Evolutionary conservation across 2,329 filamentous ascomycete species (phyloP), one percentile per base, ranked within the genome.

Genomic region (Bipolaris cookei): DNA sequence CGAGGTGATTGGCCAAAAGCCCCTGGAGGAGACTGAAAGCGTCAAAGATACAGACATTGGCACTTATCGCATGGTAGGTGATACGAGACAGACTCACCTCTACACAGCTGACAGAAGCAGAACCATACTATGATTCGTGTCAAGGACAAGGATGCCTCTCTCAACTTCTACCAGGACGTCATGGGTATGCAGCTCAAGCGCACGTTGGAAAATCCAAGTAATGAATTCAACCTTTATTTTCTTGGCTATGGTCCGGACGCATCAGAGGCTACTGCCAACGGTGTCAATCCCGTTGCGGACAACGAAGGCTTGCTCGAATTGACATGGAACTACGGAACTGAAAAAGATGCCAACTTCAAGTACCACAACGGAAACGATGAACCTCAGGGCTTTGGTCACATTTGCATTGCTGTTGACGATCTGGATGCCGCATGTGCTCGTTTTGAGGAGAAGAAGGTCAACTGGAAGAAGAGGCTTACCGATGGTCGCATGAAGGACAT

Each of bases 51-150:
- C 93, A 0, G 90, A 97, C 67, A 78, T 87, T 0, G 75, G 77
- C 16, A 90, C 86, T 30, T 98, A 98, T 77, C 87, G 90, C 30
- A 80, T 88, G 84, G 84, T 78, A 51, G 18, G 55, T 67, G 52
- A 2, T 6, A n/a, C 1, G 25, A 37, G 13, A 32, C 6, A 32
- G 21, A 2, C 34, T 4, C 3, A 13, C 6, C 5, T 21, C 10
- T 1, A 20, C 5, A 16, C 16, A 42, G 43, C 67, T 72, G 16
- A 73, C 42, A 21, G 5, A 1, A 4, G 51, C 59, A 89, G 87
- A 93, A 95, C 79, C 91, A 95, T 80, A 92, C 90, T 54, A 98
- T 98, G 95, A 86, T 99, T 67, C 90, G 95, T 28, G 89, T 98
- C 79, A 98, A 97, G 69, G 80, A 82, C 59, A 75, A 78, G 46